Evolutionary conservation across 208 protist species (phyloP), one percentile per base, ranked within the genome.

Genomic region (Trichomonas gallinae): DNA sequence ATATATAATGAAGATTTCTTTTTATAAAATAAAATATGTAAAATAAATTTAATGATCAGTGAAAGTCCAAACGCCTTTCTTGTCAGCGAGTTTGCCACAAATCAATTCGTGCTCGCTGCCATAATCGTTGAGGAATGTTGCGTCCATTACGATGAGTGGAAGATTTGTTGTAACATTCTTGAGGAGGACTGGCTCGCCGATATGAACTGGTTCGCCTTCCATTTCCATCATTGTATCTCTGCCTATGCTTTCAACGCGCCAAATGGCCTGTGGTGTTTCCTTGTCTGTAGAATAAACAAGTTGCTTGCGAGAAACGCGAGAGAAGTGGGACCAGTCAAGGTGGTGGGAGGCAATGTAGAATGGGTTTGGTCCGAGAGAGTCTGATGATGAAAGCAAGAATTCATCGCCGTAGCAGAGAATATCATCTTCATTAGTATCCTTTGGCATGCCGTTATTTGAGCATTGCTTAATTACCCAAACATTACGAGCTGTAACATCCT

Each of bases 81-180:
- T 93, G 42, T 44, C 87, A 36, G 87, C 40, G 8, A 48, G 40
- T n/a, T 44, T 48, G 13, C 40, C 87, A 6, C n/a, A 42, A 51
- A 93, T 44, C 44, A 93, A 42, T 38, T 93, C 87, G 46, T 93
- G 44, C 26, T 93, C 87, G 44, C 87, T 93, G n/a, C 87, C 87
- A 15, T 93, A 93, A 26, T 93, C 87, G 31, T 93, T 93, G 9
- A 93, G 31, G 13, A 93, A n/a, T 93, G 42, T 42, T 8, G 44
- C 40, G 38, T 93, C 87, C 11, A 34, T 38, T 17, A 93, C 87
- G 15, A 44, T 44, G 38, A 93, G 87, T 38, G 87, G 87, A 34
- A 44, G 44, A 17, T 51, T 51, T 93, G 87, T 93, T 48, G 15
- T n/a, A 13, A 26, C 44, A 38, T 93, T 42, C 44, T 51, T 48